Conservation (phyloP, 2,329 filamentous ascomycete genomes). For the Geosmithia putterillii region DNA sequence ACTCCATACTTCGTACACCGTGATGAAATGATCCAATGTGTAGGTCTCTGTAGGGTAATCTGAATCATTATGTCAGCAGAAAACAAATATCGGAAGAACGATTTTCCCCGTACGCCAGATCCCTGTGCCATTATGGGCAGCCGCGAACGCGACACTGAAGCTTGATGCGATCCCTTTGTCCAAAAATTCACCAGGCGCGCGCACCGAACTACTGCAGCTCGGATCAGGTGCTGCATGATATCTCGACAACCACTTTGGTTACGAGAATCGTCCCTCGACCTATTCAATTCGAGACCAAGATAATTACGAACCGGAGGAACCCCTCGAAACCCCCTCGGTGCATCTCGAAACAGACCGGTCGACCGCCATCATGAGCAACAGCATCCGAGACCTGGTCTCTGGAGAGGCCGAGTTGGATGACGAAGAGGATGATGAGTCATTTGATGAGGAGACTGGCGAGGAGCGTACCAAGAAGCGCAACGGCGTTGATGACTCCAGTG, state of each 20-base stretch:
- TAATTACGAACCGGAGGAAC: not conserved
- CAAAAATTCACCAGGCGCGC: conserved; percentile 3
- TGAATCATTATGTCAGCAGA: no score
- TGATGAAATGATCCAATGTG: no score
- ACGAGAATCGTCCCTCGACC: not conserved
- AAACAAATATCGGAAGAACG: no score
- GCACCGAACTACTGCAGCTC: not conserved
- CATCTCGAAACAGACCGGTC: conserved; percentile 1
- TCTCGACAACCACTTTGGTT: not conserved
- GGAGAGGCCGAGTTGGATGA: conserved; percentile 76
- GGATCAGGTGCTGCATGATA: not conserved
- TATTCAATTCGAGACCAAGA: not conserved
- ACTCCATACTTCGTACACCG: no score
- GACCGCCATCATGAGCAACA: conserved; percentile 42
- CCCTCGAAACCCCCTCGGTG: not conserved
- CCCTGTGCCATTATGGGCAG: not conserved
- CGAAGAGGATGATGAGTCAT: conserved; percentile 75
- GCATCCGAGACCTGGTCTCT: conserved; percentile 67
- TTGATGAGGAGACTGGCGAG: conserved; percentile 64
- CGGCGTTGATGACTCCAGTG: conserved; percentile 67
- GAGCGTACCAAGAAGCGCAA: conserved; percentile 27
- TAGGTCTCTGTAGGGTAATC: no score
- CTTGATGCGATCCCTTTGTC: conserved; percentile 1
- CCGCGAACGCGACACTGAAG: not conserved
- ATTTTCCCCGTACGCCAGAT: not conserved